Percentiles rank a stretch among this genome's conserved stretches.
These are phyloP conservation scores for Aspergillus caelatus DNA, from an alignment of 2,329 filamentous ascomycete genomes.

Conservation along the genomic window DNA sequence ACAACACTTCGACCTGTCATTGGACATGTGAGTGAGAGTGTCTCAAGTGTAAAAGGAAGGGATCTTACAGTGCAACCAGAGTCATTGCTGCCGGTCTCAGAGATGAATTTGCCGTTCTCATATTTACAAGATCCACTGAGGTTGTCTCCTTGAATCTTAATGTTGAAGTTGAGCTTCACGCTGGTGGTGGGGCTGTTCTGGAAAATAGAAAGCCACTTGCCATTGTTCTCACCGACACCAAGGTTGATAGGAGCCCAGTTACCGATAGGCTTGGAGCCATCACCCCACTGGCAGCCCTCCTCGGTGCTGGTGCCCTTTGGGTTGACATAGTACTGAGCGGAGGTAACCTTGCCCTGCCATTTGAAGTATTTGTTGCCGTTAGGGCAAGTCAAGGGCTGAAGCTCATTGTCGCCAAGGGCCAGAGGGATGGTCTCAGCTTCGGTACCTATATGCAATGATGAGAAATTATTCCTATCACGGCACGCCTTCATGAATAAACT, in stretches of 20 bases:
- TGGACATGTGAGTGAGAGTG: slow-evolving; percentile 6
- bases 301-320: slow-evolving; percentile 68
- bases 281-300: slow-evolving; percentile 77
- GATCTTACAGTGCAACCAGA: slow-evolving; percentile 80
- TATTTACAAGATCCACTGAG: slow-evolving; percentile 66
- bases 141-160: slow-evolving; percentile 72
- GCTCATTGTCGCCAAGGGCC: slow-evolving; percentile 61
- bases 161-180: slow-evolving; percentile 73
- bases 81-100: slow-evolving; percentile 49
- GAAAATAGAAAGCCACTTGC: slow-evolving; percentile 83
- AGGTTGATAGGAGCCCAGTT: slow-evolving; percentile 90
- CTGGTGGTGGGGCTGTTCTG: slow-evolving; percentile 76
- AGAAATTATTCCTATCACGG: background rate
- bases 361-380: slow-evolving; percentile 72
- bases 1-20: slow-evolving; percentile 51
- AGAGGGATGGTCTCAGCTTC: slow-evolving; percentile 86
- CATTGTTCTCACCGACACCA: slow-evolving; percentile 73
- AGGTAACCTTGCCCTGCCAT: slow-evolving; percentile 74
- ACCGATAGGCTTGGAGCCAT: slow-evolving; percentile 61
- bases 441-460: slow-evolving; percentile 52
- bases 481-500: slow-evolving; percentile 18
- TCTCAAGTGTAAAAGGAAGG: background rate
- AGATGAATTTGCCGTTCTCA: slow-evolving; percentile 64
- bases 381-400: slow-evolving; percentile 73
- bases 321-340: slow-evolving; percentile 97